Evolutionary conservation across 2,329 filamentous ascomycete genomes (phyloP).

Genomic region (Colletotrichum lupini): DNA sequence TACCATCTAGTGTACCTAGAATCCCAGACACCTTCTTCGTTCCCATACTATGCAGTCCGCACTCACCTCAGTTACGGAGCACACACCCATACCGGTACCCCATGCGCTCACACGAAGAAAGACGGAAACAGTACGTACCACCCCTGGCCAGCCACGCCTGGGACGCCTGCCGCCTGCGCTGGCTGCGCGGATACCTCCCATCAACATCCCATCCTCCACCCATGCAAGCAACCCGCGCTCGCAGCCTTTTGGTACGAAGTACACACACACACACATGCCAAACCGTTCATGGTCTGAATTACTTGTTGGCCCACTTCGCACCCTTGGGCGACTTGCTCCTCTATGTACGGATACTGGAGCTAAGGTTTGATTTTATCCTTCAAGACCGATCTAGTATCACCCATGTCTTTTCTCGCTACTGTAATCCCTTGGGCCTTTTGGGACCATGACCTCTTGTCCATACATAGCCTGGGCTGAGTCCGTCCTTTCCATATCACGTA

Average conservation of each 20-base stretch:
- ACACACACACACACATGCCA: constrained; percentile 36
- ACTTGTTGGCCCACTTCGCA: constrained; percentile 48
- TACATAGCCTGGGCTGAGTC: constrained; percentile 43
- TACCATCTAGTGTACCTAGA: neutral
- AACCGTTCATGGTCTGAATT: constrained; percentile 37
- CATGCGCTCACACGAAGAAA: constrained; percentile 32
- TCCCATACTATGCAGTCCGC: neutral
- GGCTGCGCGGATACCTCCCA: constrained; percentile 28
- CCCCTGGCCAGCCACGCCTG: constrained; percentile 31
- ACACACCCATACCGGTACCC: neutral
- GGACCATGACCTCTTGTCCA: constrained; percentile 37
- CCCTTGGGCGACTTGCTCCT: constrained; percentile 50
- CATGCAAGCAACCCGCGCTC: constrained; percentile 48
- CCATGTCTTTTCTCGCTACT: constrained; percentile 44
- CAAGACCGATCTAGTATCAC: constrained; percentile 45
- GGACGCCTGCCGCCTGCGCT: constrained; percentile 29
- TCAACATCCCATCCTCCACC: constrained; percentile 37
- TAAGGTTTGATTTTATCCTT: constrained; percentile 49
- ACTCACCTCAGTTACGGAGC: no score
- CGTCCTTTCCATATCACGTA: constrained; percentile 32
- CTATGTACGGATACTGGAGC: constrained; percentile 37
- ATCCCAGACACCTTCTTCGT: neutral
- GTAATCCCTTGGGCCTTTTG: constrained; percentile 41
- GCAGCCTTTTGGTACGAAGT: constrained; percentile 37
- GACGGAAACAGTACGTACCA: constrained; percentile 23